These are phyloP conservation scores for Pseudofabraea citricarpa DNA, from an alignment of 2,329 filamentous ascomycete genomes.

Conservation along the genomic window DNA sequence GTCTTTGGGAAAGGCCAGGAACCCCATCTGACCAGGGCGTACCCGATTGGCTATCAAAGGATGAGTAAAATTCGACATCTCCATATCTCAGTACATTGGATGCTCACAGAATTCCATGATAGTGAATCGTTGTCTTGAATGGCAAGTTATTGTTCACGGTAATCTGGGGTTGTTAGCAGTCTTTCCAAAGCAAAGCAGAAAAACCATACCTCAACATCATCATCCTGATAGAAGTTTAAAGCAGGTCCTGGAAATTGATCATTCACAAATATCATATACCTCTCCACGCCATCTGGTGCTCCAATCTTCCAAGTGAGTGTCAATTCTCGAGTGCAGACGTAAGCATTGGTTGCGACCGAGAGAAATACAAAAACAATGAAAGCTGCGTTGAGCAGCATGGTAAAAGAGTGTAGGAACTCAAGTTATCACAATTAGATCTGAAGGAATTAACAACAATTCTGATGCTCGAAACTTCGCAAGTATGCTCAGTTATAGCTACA, in stretches of 20 bases:
- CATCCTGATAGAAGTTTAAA: conserved; percentile 29
- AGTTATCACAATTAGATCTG: too few relatives aligned
- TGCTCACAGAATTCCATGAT: conserved; percentile 30
- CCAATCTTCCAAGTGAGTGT: conserved; percentile 1
- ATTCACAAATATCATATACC: conserved; percentile 13
- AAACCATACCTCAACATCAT: conserved; percentile 23
- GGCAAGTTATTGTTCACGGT: conserved; percentile 26
- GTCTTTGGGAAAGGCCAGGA: conserved; percentile 34
- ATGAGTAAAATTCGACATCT: background rate
- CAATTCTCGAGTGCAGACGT: background rate
- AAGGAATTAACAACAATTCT: too few relatives aligned
- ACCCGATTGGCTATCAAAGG: conserved; percentile 12
- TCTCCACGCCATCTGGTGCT: conserved; percentile 4
- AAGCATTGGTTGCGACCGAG: background rate
- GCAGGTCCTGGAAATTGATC: conserved; percentile 22
- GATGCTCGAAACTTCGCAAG: too few relatives aligned
- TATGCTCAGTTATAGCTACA: too few relatives aligned
- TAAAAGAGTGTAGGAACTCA: too few relatives aligned
- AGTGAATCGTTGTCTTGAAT: conserved; percentile 34
- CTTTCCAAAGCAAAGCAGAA: background rate
- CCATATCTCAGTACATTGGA: conserved; percentile 15
- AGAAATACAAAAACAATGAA: background rate
- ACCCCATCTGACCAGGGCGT: conserved; percentile 36
- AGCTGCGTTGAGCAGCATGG: background rate
- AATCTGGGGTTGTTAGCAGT: conserved; percentile 4